Conservation (phyloP, 2,329 filamentous ascomycete genomes). For the Colletotrichum abscissum region DNA sequence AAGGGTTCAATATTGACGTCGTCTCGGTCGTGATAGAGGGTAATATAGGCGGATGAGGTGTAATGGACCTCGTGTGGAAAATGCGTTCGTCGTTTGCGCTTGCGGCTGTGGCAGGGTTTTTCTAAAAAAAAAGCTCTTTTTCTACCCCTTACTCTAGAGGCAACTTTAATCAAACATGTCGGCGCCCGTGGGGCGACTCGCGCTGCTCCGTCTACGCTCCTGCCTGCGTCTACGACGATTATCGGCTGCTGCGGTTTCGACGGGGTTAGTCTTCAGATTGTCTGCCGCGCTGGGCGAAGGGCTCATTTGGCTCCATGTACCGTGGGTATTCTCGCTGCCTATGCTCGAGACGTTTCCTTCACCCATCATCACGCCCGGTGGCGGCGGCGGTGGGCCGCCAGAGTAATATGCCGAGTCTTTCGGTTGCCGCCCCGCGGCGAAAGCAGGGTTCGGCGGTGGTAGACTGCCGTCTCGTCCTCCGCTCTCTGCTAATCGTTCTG, state of each 20-base stretch:
- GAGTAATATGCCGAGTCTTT: constrained; percentile 75
- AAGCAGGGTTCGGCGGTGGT: constrained; percentile 67
- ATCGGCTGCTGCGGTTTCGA: constrained; percentile 54
- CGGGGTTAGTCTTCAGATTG: constrained; percentile 47
- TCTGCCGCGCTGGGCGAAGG: constrained; percentile 50
- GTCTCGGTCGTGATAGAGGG: constrained; percentile 14
- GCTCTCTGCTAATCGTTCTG: constrained; percentile 56
- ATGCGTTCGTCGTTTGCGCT: neutral
- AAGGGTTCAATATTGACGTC: constrained; percentile 15
- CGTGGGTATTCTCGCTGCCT: constrained; percentile 58
- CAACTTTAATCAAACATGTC: constrained; percentile 51
- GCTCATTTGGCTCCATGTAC: constrained; percentile 65
- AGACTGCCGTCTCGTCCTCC: constrained; percentile 48
- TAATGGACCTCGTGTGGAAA: neutral
- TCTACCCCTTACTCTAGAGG: neutral
- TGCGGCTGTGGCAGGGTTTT: constrained; percentile 16
- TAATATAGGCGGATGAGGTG: no score
- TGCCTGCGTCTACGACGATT: constrained; percentile 65
- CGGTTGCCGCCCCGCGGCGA: constrained; percentile 59
- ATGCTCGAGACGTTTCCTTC: constrained; percentile 60
- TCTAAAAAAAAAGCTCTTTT: neutral
- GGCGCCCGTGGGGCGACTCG: constrained; percentile 48
- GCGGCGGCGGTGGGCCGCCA: constrained; percentile 57
- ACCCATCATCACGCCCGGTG: constrained; percentile 44
- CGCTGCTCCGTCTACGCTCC: constrained; percentile 59